A percentile compares a stretch with the other conserved stretches of the same genome.
These are phyloP conservation scores for Monosporascus cannonballus DNA, from an alignment of 2,329 filamentous ascomycete species.

Conservation along the genomic window DNA sequence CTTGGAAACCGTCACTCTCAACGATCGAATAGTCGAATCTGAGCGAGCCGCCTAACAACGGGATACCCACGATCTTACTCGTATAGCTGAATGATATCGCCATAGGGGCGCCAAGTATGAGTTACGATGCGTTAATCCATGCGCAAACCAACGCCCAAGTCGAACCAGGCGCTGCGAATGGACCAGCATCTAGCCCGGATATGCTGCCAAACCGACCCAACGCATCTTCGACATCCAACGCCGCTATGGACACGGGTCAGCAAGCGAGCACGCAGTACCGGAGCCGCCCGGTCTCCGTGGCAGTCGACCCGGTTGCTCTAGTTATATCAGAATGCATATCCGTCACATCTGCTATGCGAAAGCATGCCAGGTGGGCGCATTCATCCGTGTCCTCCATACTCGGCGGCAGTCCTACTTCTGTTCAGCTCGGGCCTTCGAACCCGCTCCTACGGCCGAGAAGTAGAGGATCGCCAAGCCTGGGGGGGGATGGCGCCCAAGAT, in stretches of 20 bases:
- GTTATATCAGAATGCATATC: constrained; percentile 99
- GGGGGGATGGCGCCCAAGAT: constrained; percentile 43
- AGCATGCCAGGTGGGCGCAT: constrained; percentile 92
- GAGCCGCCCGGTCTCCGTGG: constrained; percentile 64
- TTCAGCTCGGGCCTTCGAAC: constrained; percentile 46
- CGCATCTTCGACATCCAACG: constrained; percentile 9
- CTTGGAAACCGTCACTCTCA: background rate
- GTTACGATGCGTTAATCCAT: constrained; percentile 30
- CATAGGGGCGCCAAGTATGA: constrained; percentile 26
- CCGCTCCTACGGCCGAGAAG: constrained; percentile 34
- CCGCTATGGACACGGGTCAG: constrained; percentile 25
- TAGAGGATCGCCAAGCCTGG: constrained; percentile 32
- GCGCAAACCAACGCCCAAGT: constrained; percentile 20
- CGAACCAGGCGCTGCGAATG: constrained; percentile 20
- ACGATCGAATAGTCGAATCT: background rate
- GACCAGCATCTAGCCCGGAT: constrained; percentile 17
- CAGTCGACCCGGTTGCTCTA: constrained; percentile 83
- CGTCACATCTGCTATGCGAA: constrained; percentile 96
- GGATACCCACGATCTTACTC: no score
- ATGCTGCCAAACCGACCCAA: constrained; percentile 18
- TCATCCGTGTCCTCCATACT: constrained; percentile 95
- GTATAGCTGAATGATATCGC: constrained; percentile 11
- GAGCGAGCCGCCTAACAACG: no score
- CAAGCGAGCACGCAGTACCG: constrained; percentile 46
- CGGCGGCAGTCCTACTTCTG: constrained; percentile 62